Percentiles rank a stretch among this genome's conserved stretches.
Evolutionary conservation across 768 basidiomycete species (phyloP).

Genomic region (Podaxis rugospora): DNA sequence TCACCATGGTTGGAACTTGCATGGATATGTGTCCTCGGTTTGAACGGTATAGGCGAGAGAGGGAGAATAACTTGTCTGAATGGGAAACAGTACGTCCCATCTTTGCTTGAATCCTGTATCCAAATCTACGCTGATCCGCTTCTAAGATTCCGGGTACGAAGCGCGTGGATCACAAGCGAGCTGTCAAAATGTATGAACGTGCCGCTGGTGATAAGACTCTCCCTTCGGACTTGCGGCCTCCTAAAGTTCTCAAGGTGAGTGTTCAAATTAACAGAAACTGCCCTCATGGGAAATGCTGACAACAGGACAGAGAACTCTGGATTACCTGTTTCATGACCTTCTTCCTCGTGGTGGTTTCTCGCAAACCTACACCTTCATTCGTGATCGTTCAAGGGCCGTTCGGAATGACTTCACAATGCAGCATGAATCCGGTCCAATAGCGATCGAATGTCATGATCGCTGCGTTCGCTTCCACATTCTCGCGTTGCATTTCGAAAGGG

Average conservation of each 20-base stretch:
- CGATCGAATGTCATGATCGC: slow-evolving; percentile 89
- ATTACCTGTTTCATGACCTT: slow-evolving; percentile 89
- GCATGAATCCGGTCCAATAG: slow-evolving; percentile 66
- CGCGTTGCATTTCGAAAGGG: slow-evolving; percentile 64
- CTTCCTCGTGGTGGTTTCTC: slow-evolving; percentile 66
- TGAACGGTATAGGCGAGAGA: slow-evolving; percentile 86
- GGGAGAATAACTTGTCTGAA: slow-evolving; percentile 81
- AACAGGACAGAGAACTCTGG: slow-evolving; percentile 63
- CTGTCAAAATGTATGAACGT: slow-evolving; percentile 94
- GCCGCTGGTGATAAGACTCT: slow-evolving; percentile 90
- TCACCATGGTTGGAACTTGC: slow-evolving; percentile 91
- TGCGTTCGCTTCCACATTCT: slow-evolving; percentile 94
- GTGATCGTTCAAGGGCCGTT: slow-evolving; percentile 87
- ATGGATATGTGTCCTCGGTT: slow-evolving; percentile 93
- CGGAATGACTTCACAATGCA: slow-evolving; percentile 96
- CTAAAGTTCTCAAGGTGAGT: slow-evolving; percentile 69
- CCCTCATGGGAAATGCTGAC: neutral
- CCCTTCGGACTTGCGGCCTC: slow-evolving; percentile 90
- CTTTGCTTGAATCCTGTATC: slow-evolving; percentile 15
- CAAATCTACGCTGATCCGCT: slow-evolving; percentile 35
- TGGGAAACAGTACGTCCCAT: slow-evolving; percentile 76
- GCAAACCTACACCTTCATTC: slow-evolving; percentile 75
- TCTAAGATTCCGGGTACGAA: slow-evolving; percentile 75
- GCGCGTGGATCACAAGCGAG: slow-evolving; percentile 77
- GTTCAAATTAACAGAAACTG: neutral